Evolutionary conservation across 1,139 yeast genomes (phyloP).

Genomic region (Sugiyamaella xylanicola): DNA sequence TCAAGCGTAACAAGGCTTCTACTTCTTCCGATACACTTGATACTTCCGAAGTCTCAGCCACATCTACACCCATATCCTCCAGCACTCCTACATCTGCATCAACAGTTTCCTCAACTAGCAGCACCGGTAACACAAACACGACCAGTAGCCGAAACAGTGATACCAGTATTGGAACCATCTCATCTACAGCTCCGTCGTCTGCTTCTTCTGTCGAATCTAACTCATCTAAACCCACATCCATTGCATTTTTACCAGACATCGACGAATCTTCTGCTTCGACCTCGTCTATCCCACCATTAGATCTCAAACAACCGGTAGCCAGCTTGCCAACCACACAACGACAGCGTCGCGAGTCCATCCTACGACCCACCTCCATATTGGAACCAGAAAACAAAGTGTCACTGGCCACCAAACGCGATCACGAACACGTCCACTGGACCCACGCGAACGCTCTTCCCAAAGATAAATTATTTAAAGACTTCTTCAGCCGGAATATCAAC

Average conservation of each 20-base stretch:
- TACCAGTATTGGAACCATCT: neutral
- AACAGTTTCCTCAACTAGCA: neutral
- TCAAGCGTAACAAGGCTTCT: slow-evolving; percentile 23
- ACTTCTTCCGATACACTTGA: slow-evolving; percentile 4
- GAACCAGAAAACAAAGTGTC: neutral
- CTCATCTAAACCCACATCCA: neutral
- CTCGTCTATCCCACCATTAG: slow-evolving; percentile 6
- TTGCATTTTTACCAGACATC: slow-evolving; percentile 1
- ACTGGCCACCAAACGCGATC: neutral
- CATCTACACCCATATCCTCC: slow-evolving; percentile 4
- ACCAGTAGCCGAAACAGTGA: neutral
- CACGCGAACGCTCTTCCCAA: slow-evolving; percentile 13
- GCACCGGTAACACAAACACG: neutral
- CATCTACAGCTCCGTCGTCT: neutral
- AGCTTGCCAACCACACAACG: neutral
- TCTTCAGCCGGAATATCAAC: slow-evolving; percentile 25
- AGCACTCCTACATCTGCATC: slow-evolving; percentile 6
- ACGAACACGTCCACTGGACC: slow-evolving; percentile 13
- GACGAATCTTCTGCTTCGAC: slow-evolving; percentile 10
- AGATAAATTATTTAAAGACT: slow-evolving; percentile 23
- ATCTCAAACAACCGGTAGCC: slow-evolving; percentile 6
- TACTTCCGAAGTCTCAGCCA: slow-evolving; percentile 1
- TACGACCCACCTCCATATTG: neutral
- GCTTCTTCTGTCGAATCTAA: neutral
- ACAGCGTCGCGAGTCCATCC: slow-evolving; percentile 1